phyloP scores from a whole-genome alignment of 2,329 filamentous ascomycete genomes.

The Colletotrichum salicis region DNA sequence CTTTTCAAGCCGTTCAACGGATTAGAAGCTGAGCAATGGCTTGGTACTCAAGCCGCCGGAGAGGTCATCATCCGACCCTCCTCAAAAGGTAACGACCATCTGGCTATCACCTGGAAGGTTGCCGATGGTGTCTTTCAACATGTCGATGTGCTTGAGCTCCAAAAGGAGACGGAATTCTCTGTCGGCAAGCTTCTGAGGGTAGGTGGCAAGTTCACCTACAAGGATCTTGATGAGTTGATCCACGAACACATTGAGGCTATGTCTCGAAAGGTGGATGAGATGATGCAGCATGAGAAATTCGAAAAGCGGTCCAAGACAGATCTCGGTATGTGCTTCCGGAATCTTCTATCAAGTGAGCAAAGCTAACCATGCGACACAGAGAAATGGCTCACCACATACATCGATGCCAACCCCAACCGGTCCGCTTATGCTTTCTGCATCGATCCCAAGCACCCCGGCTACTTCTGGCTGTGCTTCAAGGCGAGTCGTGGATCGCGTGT shows the following conservation, averaged over 20 bases:
- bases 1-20: conserved; percentile 95
- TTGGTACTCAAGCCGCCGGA: conserved; percentile 85
- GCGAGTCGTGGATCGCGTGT: conserved; percentile 79
- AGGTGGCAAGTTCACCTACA: conserved; percentile 89
- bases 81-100: conserved; percentile 93
- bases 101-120: conserved; percentile 98
- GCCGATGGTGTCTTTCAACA: conserved; percentile 97
- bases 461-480: conserved; percentile 98
- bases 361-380: conserved; percentile 62
- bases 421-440: conserved; percentile 97
- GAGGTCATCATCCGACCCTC: conserved; percentile 96
- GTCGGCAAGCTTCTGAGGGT: conserved; percentile 88
- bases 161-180: conserved; percentile 97
- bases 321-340: conserved; percentile 71
- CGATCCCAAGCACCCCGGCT: conserved; percentile 89
- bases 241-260: conserved; percentile 97
- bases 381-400: conserved; percentile 95
- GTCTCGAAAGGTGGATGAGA: conserved; percentile 96
- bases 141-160: conserved; percentile 94
- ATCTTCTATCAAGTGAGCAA: background rate
- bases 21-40: conserved; percentile 90
- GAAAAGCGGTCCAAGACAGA: conserved; percentile 77
- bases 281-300: conserved; percentile 94
- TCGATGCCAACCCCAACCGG: conserved; percentile 92
- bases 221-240: conserved; percentile 96